Percentiles rank a stretch among this genome's conserved stretches.
These are phyloP conservation scores for Monotropa hypopitys DNA, from an alignment of 179 eudicot genomes.

Conservation along the genomic window DNA sequence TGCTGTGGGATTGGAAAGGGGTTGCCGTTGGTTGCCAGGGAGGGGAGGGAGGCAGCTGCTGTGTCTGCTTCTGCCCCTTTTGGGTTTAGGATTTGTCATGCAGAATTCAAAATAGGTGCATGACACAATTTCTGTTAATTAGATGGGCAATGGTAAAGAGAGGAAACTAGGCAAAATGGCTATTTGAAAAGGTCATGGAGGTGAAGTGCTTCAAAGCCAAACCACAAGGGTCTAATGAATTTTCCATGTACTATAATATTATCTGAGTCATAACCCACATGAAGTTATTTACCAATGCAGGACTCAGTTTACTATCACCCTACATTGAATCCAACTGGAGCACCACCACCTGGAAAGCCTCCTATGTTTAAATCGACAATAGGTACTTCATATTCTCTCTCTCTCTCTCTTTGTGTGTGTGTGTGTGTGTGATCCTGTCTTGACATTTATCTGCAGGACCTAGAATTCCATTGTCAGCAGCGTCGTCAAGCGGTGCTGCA, in stretches of 20 bases:
- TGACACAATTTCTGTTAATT: not conserved
- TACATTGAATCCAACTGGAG: constrained; percentile 87
- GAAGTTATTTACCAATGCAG: constrained; percentile 26
- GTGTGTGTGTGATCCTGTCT: constrained; percentile 14
- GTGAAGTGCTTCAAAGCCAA: not conserved
- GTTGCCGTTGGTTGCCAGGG: not conserved
- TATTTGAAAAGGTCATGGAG: not conserved
- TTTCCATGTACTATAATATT: not conserved
- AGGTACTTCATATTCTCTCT: constrained; percentile 27
- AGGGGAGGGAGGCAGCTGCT: not conserved
- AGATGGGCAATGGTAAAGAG: not conserved
- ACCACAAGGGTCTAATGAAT: not conserved
- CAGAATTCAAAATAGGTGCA: not conserved
- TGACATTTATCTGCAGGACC: constrained; percentile 43
- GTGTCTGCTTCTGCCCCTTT: not conserved
- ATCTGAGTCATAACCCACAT: constrained; percentile 7
- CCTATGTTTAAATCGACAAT: constrained; percentile 94
- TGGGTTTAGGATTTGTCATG: not conserved
- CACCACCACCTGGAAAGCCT: constrained; percentile 98
- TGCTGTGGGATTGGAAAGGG: not conserved
- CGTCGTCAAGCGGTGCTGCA: constrained; percentile 42
- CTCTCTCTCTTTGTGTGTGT: not conserved
- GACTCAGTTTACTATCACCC: constrained; percentile 97
- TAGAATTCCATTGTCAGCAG: constrained; percentile 55
- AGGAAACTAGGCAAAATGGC: not conserved